Base-by-base conservation (phyloP, 768 basidiomycete genomes). In the Basidioascus undulatus region DNA sequence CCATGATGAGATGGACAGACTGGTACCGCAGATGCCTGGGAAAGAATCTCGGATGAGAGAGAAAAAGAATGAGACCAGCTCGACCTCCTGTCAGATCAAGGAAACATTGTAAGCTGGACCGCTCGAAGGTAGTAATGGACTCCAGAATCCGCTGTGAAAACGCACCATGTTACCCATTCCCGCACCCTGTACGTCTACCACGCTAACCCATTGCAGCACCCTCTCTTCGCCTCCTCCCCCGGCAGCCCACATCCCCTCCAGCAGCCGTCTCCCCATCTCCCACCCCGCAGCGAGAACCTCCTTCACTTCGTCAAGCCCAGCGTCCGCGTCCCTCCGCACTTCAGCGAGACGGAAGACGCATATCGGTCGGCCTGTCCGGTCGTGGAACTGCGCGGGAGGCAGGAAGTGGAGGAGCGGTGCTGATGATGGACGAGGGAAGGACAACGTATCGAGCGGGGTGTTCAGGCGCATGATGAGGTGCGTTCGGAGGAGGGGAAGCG, bases 31-130 rank as follows among this genome's bases (percentile, higher is more conserved):
- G 47, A 44, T 50, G 30, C 51, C 52, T 0, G 52, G 52, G 20
- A 53, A 53, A 23, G 51, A 46, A 13, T 32, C 40, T 39, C 48
- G 47, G 31, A 53, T 48, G 1, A 53, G 41, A 20, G 49, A 50
- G 36, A 53, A 43, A 37, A 49, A 47, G 48, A 51, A 53, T 1
- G 52, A 50, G 10, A 53, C 38, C 1, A 53, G 41, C 40, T 53
- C 52, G 28, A 53, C 31, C 39, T 53, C 52, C 44, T 51, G 46
- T 8, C 28, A 4, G 42, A 8, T 25, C 23, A 20, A 32, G 24
- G 41, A 25, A 34, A 8, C 13, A 13, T 19, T 16, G 33, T 8
- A 30, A 30, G 10, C 28, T 9, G 15, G 28, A 9, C 10, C 9
- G 28, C 10, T 15, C 28, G 28, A 30, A 30, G 28, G 15, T 9